Percentiles rank a stretch among this genome's conserved stretches.
Conservation (phyloP, 345 rosid genomes). For the Citrus sp. region DNA sequence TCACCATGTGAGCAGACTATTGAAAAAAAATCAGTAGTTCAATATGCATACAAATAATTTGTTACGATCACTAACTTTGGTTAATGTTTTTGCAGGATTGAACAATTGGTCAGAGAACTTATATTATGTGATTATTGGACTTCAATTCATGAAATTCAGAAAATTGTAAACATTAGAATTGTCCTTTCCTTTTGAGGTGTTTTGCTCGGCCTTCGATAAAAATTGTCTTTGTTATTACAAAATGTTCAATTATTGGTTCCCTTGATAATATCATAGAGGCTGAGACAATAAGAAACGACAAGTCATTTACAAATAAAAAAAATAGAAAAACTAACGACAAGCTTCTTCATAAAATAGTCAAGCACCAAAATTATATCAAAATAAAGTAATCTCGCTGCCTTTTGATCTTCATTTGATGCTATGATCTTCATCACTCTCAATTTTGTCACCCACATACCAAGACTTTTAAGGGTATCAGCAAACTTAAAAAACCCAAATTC, state of each 20-base stretch:
- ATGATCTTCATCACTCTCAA: conserved; percentile 36
- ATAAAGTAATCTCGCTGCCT: no score
- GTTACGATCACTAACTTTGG: not conserved
- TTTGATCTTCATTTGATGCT: conserved; percentile 4
- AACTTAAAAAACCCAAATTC: conserved; percentile 33
- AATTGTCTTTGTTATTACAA: no score
- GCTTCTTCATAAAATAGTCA: not conserved
- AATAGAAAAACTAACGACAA: not conserved
- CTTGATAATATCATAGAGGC: no score
- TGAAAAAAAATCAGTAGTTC: not conserved
- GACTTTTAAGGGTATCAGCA: conserved; percentile 22
- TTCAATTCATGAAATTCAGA: not conserved
- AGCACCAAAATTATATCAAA: not conserved
- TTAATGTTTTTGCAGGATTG: not conserved
- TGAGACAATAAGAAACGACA: not conserved
- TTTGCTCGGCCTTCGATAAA: not conserved
- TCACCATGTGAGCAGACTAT: conserved; percentile 26
- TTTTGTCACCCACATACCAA: conserved; percentile 26
- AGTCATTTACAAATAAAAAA: no score
- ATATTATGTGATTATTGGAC: not conserved
- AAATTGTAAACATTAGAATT: not conserved
- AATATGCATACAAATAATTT: not conserved
- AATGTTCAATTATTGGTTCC: no score
- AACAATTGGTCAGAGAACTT: not conserved
- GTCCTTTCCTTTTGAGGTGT: not conserved